Evolutionary conservation across 805 yeast genomes (phyloP), one percentile per base, ranked within the genome.

Genomic region (Suhomyces tanzawaensis): DNA sequence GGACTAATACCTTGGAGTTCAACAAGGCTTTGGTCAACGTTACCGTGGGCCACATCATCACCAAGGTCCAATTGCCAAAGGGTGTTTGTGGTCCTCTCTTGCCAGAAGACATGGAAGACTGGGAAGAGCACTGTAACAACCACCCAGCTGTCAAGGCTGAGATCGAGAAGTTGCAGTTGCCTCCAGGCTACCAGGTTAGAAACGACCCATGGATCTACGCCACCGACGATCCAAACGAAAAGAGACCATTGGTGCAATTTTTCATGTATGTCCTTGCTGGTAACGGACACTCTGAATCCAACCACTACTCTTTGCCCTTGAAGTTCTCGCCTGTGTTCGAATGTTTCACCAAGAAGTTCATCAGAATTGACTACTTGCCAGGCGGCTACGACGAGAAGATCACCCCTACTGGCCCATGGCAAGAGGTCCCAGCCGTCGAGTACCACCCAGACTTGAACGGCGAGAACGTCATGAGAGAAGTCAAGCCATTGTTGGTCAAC

Each of bases 151-250:
- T 82, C 44, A 46, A 58, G 44, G 85, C 81, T 18, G 89, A 84
- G 59, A 69, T 82, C 49, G 84, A 70, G 41, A 82, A 82, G 58
- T 69, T 83, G 61, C 71, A 78, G 47, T 67, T 84, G 41, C 90
- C 89, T 44, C 54, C 65, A 47, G 74, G 55, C 57, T 74, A 58
- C 64, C 56, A 58, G 24, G 81, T 82, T 34, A 73, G 79, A 49
- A 74, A 74, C 55, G 91, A 84, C 57, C 87, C 90, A 37, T 85
- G 95, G 95, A 85, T 84, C 74, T 84, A 85, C 58, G 95, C 91
- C 53, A 81, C 88, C 23, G 88, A 82, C 55, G 81, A 79, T 50
- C 64, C 76, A 33, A 63, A 72, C 42, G 85, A 81, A 54, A 67
- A 58, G 30, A 74, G 81, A 60, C 75, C 79, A n/a, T 66, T 80